Base-by-base conservation (phyloP, 1,139 yeast species). In the Kazachstania sp. region DNA sequence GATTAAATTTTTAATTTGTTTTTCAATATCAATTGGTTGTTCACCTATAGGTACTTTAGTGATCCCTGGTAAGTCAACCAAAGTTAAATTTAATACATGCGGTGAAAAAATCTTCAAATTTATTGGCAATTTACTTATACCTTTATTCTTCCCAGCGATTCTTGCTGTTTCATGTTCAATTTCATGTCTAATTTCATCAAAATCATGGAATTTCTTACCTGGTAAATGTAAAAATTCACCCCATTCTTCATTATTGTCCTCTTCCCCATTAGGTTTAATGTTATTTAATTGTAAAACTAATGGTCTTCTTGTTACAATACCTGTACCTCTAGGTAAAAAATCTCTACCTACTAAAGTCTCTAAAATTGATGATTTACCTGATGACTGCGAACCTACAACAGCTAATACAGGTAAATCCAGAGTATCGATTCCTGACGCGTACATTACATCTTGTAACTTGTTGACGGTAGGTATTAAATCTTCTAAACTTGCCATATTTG, bases 21-120 rank as follows among this genome's bases (percentile, higher is more conserved):
- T 78, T 68, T 92, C 98, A 58, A 92, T 92, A 67, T 92, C 97
- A 16, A 87, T 79, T 19, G 98, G 98, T 67, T 92, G 98, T 68
- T 92, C 98, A 30, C 97, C 97, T 58, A 92, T 88, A 16, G 98
- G 98, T 55, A 92, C 92, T 66, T 92, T 92, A 38, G 97, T 92
- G 49, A 92, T 79, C 28, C 98, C 98, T 0, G 98, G 98, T 55
- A 92, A 75, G 68, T 92, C 98, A n/a, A 92, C 97, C 63, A 92
- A 72, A 1, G 98, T 92, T 63, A 92, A 74, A 64, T 90, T 86
- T 53, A 92, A 73, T 15, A 92, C 97, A 55, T 83, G 83, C 42
- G 96, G 92, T 2, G 97, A 87, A 63, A 71, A 90, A 23, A 92
- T 78, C 62, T 92, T 92, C 61, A 92, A 74, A 67, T 94, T 90